phyloP scores from a whole-genome alignment of 495 filamentous ascomycete species.

The Penicillium paxilli region DNA sequence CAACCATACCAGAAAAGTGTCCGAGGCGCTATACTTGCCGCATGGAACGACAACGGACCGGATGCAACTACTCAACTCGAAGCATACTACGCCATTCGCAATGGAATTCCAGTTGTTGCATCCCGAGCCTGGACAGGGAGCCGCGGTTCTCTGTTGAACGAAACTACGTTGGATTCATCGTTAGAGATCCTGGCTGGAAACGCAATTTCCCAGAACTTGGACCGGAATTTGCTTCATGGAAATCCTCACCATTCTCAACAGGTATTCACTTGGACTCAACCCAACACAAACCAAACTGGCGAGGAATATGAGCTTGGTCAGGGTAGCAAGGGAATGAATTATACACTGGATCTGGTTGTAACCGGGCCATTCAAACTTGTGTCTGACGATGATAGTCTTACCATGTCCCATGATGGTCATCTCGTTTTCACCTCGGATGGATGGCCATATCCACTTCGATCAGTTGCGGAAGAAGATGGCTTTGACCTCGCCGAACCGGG shows the following conservation, averaged over 20 bases:
- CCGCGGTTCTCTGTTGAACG: conserved; percentile 33
- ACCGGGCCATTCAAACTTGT: conserved; percentile 44
- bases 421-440: conserved; percentile 48
- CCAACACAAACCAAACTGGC: background rate
- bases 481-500: conserved; percentile 26
- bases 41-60: conserved; percentile 59
- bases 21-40: conserved; percentile 52
- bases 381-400: conserved; percentile 35
- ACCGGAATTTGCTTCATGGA: conserved; percentile 29
- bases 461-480: conserved; percentile 27
- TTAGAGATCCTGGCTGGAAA: conserved; percentile 37
- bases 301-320: conserved; percentile 20
- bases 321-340: conserved; percentile 55
- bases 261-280: conserved; percentile 9
- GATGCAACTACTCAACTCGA: conserved; percentile 58
- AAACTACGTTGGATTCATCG: conserved; percentile 21
- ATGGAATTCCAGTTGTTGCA: conserved; percentile 50
- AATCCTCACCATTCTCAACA: background rate
- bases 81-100: conserved; percentile 52
- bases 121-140: conserved; percentile 46
- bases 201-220: conserved; percentile 51
- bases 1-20: conserved; percentile 31
- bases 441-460: conserved; percentile 53
- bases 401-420: conserved; percentile 24
- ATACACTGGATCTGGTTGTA: conserved; percentile 40